Conservation (phyloP, 1,284 basidiomycete genomes). For the Malassezia restricta region DNA sequence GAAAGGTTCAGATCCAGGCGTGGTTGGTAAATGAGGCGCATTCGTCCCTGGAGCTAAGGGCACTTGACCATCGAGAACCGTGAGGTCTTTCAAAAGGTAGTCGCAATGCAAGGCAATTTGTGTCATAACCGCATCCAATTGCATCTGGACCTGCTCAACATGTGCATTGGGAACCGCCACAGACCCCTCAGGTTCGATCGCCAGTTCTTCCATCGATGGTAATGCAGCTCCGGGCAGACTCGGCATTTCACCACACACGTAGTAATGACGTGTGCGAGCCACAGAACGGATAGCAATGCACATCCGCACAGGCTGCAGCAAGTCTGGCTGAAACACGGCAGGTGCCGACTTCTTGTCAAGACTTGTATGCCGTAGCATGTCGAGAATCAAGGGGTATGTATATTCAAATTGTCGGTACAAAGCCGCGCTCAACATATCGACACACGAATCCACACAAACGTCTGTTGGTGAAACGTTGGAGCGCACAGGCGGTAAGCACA, state of each 20-base stretch:
- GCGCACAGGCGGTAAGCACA: constrained; percentile 66
- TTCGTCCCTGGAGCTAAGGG: constrained; percentile 7
- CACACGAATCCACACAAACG: constrained; percentile 63
- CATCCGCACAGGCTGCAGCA: constrained; percentile 50
- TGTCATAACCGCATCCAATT: constrained; percentile 56
- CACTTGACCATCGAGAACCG: constrained; percentile 72
- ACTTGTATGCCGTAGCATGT: constrained; percentile 28
- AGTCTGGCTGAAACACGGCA: constrained; percentile 26
- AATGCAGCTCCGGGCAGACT: constrained; percentile 55
- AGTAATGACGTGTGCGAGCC: constrained; percentile 59
- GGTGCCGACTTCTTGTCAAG: not conserved
- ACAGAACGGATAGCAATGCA: constrained; percentile 66
- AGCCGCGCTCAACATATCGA: constrained; percentile 68
- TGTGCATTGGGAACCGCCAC: constrained; percentile 51
- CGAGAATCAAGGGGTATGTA: constrained; percentile 65
- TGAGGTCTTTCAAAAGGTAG: constrained; percentile 62
- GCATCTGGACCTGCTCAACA: constrained; percentile 65
- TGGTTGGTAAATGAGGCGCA: constrained; percentile 11
- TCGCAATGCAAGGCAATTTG: constrained; percentile 58
- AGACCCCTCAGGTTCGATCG: constrained; percentile 54
- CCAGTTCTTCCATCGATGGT: constrained; percentile 49
- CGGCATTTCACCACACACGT: constrained; percentile 58
- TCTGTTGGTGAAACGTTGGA: constrained; percentile 59
- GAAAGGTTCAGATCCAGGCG: constrained; percentile 45
- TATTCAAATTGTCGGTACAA: constrained; percentile 75